phyloP scores from a whole-genome alignment of 73 alveolate species.

The Breviolum minutum region DNA sequence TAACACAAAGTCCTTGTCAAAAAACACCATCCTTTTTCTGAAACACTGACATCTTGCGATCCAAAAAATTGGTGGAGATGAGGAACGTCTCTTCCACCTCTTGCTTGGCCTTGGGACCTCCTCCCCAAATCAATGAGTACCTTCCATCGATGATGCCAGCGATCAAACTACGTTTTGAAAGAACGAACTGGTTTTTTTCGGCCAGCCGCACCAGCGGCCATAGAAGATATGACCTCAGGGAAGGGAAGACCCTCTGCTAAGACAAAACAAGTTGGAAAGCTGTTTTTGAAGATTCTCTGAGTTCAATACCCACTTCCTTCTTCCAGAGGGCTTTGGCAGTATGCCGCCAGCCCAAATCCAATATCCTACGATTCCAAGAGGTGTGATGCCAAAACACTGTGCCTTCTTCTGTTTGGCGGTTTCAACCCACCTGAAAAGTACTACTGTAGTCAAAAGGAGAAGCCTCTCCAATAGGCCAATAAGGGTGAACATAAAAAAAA shows the following conservation, averaged over 20 bases:
- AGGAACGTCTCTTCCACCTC: conserved; percentile 86
- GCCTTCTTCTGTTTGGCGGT: not conserved
- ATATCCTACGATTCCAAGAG: conserved; percentile 1
- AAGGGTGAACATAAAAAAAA: not conserved
- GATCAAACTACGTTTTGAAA: not conserved
- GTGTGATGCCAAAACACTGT: not conserved
- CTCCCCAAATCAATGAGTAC: conserved; percentile 94
- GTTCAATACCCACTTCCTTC: conserved; percentile 51
- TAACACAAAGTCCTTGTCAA: too few species aligned
- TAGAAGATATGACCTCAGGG: conserved; percentile 74
- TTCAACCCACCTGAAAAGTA: not conserved
- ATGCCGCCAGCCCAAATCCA: conserved; percentile 93
- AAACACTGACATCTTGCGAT: not conserved
- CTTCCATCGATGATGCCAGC: not conserved
- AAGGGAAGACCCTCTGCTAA: not conserved
- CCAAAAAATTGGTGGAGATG: not conserved
- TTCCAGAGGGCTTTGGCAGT: conserved; percentile 73
- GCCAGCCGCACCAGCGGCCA: conserved; percentile 68
- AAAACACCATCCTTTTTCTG: not conserved
- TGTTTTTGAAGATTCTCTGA: not conserved
- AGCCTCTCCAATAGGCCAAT: not conserved
- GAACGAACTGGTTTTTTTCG: not conserved
- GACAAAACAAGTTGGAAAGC: not conserved
- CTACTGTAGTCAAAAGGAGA: not conserved
- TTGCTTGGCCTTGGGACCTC: conserved; percentile 59